phyloP scores from a whole-genome alignment of 805 yeast genomes.

The Saccharomycopsis sp. region DNA sequence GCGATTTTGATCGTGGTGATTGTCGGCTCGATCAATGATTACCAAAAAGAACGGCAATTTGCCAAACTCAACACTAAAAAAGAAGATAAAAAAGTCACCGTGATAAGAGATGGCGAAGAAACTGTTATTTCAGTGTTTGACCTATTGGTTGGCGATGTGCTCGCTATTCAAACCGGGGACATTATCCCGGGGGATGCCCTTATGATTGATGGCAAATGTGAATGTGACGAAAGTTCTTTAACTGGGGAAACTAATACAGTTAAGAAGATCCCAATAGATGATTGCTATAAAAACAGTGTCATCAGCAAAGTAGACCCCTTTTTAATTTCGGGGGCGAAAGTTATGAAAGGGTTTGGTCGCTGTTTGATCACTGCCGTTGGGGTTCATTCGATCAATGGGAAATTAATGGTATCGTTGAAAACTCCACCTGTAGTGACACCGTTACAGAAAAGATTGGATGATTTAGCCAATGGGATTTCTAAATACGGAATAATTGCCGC shows the following conservation, averaged over 20 bases:
- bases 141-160: constrained; percentile 78
- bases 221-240: constrained; percentile 85
- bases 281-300: constrained; percentile 24
- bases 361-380: constrained; percentile 92
- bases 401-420: constrained; percentile 75
- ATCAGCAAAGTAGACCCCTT: constrained; percentile 58
- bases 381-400: constrained; percentile 79
- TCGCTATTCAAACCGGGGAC: constrained; percentile 87
- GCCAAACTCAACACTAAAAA: constrained; percentile 81
- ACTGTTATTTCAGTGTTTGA: constrained; percentile 63
- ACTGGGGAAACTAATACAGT: constrained; percentile 93
- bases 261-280: constrained; percentile 52
- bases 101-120: constrained; percentile 66
- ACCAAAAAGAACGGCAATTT: constrained; percentile 92
- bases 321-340: constrained; percentile 85
- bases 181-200: constrained; percentile 86
- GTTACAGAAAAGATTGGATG: constrained; percentile 70
- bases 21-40: constrained; percentile 95
- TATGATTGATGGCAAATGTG: constrained; percentile 64
- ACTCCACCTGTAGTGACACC: constrained; percentile 84
- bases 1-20: constrained; percentile 87
- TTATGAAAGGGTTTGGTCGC: constrained; percentile 78
- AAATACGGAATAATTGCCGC: constrained; percentile 89
- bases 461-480: constrained; percentile 90
- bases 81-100: constrained; percentile 73